These are phyloP conservation scores for Petrea volubilis DNA, from an alignment of 257 asterid species.

Conservation along the genomic window DNA sequence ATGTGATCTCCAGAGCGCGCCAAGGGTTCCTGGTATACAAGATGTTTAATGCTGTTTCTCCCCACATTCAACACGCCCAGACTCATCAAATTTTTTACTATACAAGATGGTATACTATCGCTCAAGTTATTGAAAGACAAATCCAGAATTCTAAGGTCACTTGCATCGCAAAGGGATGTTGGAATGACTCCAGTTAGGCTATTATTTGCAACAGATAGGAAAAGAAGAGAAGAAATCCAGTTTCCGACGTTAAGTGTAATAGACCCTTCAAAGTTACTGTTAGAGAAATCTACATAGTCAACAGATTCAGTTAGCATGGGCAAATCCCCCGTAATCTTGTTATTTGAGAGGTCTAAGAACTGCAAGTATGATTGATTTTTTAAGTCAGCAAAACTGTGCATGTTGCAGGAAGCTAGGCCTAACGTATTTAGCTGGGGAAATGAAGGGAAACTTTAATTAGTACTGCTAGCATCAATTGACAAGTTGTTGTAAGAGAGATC, in stretches of 20 bases:
- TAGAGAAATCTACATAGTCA: slow-evolving; percentile 18
- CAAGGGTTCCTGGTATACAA: no score
- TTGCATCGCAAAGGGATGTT: slow-evolving; percentile 36
- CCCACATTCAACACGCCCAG: no score
- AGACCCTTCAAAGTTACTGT: not conserved
- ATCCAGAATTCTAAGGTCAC: slow-evolving; percentile 30
- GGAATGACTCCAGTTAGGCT: slow-evolving; percentile 40
- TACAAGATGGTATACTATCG: no score
- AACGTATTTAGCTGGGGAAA: not conserved
- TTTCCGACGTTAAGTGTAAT: slow-evolving; percentile 7
- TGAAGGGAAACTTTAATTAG: not conserved
- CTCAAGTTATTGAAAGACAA: no score
- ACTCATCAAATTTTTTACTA: no score
- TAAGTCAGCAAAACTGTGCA: not conserved
- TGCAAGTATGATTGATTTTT: no score
- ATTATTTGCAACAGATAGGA: slow-evolving; percentile 40
- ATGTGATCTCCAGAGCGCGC: no score
- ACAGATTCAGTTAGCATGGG: slow-evolving; percentile 24
- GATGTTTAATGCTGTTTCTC: no score
- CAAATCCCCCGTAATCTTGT: slow-evolving; percentile 16
- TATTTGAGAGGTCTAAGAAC: not conserved
- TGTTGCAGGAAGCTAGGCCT: not conserved
- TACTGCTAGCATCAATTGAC: no score
- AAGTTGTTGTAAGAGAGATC: not conserved
- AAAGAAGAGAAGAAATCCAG: not conserved